phyloP scores from a whole-genome alignment of 805 yeast genomes.

The Metschnikowia gelsemii region DNA sequence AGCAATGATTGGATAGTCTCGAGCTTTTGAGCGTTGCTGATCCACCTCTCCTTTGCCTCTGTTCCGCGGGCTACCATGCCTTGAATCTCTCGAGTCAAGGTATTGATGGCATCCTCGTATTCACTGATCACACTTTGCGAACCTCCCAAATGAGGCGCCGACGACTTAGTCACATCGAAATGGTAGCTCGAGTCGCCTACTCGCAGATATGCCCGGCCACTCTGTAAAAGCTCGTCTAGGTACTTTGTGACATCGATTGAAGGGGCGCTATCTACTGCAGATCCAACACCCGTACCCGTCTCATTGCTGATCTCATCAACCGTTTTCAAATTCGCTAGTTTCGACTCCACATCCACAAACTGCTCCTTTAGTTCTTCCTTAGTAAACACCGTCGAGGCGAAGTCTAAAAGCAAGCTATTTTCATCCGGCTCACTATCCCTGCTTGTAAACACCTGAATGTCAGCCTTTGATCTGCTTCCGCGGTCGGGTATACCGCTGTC shows the following conservation, averaged over 20 bases:
- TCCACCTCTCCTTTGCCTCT: conserved; percentile 36
- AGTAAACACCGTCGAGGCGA: conserved; percentile 18
- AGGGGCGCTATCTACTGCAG: conserved; percentile 2
- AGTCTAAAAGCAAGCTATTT: conserved; percentile 5
- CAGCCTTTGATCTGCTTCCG: conserved; percentile 1
- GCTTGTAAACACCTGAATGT: not conserved
- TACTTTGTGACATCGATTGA: conserved; percentile 19
- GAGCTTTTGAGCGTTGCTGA: conserved; percentile 32
- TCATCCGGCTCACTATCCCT: conserved; percentile 10
- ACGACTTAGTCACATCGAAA: conserved; percentile 27
- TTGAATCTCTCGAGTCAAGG: conserved; percentile 26
- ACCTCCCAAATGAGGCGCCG: conserved; percentile 22
- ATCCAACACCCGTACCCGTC: not conserved
- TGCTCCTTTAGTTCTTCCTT: conserved; percentile 22
- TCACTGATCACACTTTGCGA: conserved; percentile 25
- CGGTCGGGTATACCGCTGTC: conserved; percentile 19
- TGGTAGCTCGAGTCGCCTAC: conserved; percentile 23
- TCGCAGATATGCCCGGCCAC: conserved; percentile 22
- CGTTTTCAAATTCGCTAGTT: conserved; percentile 18
- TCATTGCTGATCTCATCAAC: conserved; percentile 18
- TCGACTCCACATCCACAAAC: conserved; percentile 22
- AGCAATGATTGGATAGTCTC: conserved; percentile 29
- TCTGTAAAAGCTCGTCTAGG: conserved; percentile 24
- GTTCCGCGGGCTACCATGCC: conserved; percentile 33
- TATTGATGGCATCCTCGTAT: conserved; percentile 31